A percentile compares a stretch with the other conserved stretches of the same genome.
These are phyloP conservation scores for Orbilia brochopaga DNA, from an alignment of 2,329 filamentous ascomycete species.

Conservation along the genomic window DNA sequence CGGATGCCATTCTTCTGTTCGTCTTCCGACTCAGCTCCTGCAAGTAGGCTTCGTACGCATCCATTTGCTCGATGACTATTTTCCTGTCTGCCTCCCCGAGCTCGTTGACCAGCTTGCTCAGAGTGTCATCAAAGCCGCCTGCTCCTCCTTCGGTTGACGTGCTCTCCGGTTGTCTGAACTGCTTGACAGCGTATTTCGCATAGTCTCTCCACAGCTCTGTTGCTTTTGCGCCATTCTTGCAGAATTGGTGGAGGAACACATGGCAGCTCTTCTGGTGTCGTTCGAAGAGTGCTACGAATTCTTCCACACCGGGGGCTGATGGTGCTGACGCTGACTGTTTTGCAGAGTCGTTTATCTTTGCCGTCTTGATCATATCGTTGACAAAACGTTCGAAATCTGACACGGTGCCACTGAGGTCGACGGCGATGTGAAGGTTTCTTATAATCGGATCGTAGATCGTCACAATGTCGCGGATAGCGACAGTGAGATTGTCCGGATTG, in stretches of 20 bases:
- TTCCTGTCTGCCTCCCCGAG: slow-evolving; percentile 57
- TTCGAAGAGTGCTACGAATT: slow-evolving; percentile 72
- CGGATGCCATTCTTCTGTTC: slow-evolving; percentile 50
- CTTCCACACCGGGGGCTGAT: slow-evolving; percentile 68
- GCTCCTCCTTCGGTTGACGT: slow-evolving; percentile 55
- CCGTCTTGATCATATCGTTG: slow-evolving; percentile 70
- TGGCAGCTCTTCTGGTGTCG: slow-evolving; percentile 70
- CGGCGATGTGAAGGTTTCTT: slow-evolving; percentile 70
- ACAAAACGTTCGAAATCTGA: slow-evolving; percentile 72
- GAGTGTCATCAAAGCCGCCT: slow-evolving; percentile 59
- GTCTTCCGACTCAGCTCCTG: slow-evolving; percentile 52
- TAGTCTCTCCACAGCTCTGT: slow-evolving; percentile 68
- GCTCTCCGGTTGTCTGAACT: slow-evolving; percentile 61
- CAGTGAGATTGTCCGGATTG: slow-evolving; percentile 75
- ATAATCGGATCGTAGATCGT: slow-evolving; percentile 77
- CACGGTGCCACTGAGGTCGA: slow-evolving; percentile 74
- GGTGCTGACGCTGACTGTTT: slow-evolving; percentile 55
- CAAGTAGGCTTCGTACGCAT: slow-evolving; percentile 54
- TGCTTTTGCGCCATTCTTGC: slow-evolving; percentile 71
- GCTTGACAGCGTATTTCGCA: slow-evolving; percentile 65
- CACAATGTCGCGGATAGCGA: slow-evolving; percentile 69
- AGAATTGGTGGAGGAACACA: slow-evolving; percentile 73
- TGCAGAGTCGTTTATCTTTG: slow-evolving; percentile 57
- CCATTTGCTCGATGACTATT: slow-evolving; percentile 59
- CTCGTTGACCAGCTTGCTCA: slow-evolving; percentile 59